Evolutionary conservation across 73 alveolate species (phyloP), one percentile per base, ranked within the genome.

Genomic region (Paramecium primaurelia): DNA sequence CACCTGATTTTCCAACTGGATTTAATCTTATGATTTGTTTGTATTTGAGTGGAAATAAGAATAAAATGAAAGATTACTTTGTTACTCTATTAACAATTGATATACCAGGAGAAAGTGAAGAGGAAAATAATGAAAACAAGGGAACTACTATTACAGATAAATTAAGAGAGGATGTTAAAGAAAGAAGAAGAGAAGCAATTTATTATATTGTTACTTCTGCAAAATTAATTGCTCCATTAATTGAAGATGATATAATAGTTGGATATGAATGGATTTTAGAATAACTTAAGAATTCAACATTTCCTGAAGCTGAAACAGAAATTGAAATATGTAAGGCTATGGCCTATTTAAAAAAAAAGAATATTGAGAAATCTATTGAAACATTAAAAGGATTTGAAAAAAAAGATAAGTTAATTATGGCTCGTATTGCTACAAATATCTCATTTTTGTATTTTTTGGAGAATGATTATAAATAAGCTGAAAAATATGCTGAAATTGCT

Each of bases 401-500:
- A 95, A 97, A 98, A 93, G 99, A 99, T 94, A 98, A 99, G 88
- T 92, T 93, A 37, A 94, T 99, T 96, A 98, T 98, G 98, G 99
- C 99, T 60, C 95, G 99, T 86, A 99, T 99, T 0, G 99, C 99
- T 22, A 99, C 99, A 88, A 98, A 98, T 92, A 97, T 98, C 34
- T 96, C 99, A 25, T 98, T 98, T 97, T 94, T 98, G 86, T 98
- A 98, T 92, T 98, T 98, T 95, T 94, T 98, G 38, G 99, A 98
- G 94, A 98, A 98, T 10, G 99, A 99, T 89, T 98, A 95, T 94
- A 94, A 93, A 37, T 92, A 95, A 59, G 99, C 99, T 10, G 99
- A 99, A 92, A 95, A 95, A 92, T 99, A 98, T 93, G 99, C 99
- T 25, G 99, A 99, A 92, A 94, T 99, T n/a, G 99, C 99, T 38